Conservation (phyloP, 495 filamentous ascomycete species). For the Penicillium roqueforti region DNA sequence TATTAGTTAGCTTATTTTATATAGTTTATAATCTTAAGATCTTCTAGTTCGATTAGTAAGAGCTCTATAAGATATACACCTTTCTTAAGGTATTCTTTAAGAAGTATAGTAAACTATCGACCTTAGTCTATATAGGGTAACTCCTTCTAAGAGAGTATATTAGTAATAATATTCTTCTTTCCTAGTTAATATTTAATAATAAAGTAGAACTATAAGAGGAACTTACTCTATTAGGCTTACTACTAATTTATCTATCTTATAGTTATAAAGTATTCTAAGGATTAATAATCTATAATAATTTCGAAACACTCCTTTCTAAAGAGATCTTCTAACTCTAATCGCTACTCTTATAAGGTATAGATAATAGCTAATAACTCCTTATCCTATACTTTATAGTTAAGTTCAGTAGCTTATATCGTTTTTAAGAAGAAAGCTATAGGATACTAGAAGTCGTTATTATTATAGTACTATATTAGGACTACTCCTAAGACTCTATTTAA, state of each 20-base stretch:
- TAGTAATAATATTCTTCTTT: slow-evolving; percentile 2
- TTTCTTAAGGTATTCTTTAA: neutral
- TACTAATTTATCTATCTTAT: too few relatives aligned
- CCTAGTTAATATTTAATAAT: slow-evolving; percentile 23
- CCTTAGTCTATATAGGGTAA: neutral
- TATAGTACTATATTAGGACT: neutral
- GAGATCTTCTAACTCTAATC: too few relatives aligned
- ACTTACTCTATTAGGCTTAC: too few relatives aligned
- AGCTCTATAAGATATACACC: neutral
- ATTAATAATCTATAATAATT: neutral
- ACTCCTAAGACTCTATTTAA: neutral
- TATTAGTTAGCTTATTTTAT: neutral
- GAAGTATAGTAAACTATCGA: neutral
- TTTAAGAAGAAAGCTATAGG: too few relatives aligned
- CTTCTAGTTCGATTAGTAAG: neutral
- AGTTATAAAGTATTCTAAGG: neutral
- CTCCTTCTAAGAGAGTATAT: neutral
- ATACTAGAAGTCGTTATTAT: neutral
- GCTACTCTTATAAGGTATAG: too few relatives aligned
- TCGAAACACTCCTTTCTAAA: neutral
- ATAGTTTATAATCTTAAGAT: neutral
- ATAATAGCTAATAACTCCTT: too few relatives aligned
- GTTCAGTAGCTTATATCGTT: neutral
- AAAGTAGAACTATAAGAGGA: slow-evolving; percentile 19
- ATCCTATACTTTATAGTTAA: neutral